Evolutionary conservation across 805 yeast species (phyloP), one percentile per base, ranked within the genome.

Genomic region (Yamadazyma ubonensis): DNA sequence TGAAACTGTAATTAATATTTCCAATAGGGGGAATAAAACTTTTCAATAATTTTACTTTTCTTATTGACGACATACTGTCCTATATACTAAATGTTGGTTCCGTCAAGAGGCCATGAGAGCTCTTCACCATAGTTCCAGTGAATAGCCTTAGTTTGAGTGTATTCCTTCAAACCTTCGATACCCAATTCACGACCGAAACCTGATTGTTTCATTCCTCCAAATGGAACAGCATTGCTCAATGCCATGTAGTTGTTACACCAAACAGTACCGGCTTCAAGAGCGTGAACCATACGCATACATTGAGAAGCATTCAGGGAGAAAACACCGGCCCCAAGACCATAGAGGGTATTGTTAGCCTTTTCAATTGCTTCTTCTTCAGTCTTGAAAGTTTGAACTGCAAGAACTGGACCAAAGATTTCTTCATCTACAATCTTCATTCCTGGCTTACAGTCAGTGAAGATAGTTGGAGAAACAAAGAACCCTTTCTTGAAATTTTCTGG

Each of bases 361-460:
- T 60, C 66, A 23, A 87, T 48, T 3, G 78, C 95, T 55, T 86
- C 91, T 36, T 78, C 83, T 47, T 79, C 83, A 18, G 79, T 67
- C 27, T 66, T 57, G 65, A 86, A 86, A 60, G 75, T 77, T 43
- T 81, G 76, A 25, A 83, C 71, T 6, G 79, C 71, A 18, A 82
- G 87, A 26, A 86, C 95, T 9, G 96, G 96, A n/a, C 96, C 96
- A 60, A 86, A 86, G 43, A 86, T 86, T 63, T 86, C 96, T 61
- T 86, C 95, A 49, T 73, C 72, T 41, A 81, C 83, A 36, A 86
- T 77, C 42, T 73, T 69, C 78, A 82, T 81, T 20, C 71, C 59
- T 44, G 81, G 81, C 38, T 69, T 73, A 38, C 84, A 87, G 52
- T 71, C 75, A 5, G 70, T 70, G 40, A 74, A 66, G 41, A 74